A percentile compares a stretch with the other conserved stretches of the same genome.
Conservation (phyloP, 2,329 filamentous ascomycete genomes). For the Fusarium kyushuense region DNA sequence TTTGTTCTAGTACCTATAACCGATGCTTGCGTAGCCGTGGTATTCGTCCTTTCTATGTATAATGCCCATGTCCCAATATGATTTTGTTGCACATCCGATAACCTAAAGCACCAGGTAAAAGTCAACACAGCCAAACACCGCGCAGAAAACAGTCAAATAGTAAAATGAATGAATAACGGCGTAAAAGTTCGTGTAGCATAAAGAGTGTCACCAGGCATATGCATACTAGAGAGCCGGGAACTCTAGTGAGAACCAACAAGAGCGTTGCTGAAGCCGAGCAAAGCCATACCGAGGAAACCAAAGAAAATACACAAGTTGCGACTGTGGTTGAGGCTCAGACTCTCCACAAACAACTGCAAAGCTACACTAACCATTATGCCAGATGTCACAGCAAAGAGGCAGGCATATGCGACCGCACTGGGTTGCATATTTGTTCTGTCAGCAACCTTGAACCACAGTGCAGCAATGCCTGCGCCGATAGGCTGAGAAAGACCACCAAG, state of each 20-base stretch:
- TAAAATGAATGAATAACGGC: background rate
- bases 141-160: slow-evolving; percentile 19
- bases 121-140: slow-evolving; percentile 29
- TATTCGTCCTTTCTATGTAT: slow-evolving; percentile 36
- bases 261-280: slow-evolving; percentile 87
- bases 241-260: slow-evolving; percentile 72
- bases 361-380: slow-evolving; percentile 97
- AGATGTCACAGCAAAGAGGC: slow-evolving; percentile 88
- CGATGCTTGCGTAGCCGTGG: slow-evolving; percentile 13
- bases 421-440: slow-evolving; percentile 62
- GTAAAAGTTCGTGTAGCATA: background rate
- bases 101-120: slow-evolving; percentile 2
- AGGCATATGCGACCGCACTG: slow-evolving; percentile 74
- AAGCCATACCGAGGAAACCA: slow-evolving; percentile 86
- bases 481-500: slow-evolving; percentile 91
- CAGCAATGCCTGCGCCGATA: slow-evolving; percentile 84
- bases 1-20: slow-evolving; percentile 3
- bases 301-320: slow-evolving; percentile 81
- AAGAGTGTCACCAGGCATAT: background rate
- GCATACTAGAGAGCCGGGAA: background rate
- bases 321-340: slow-evolving; percentile 83
- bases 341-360: slow-evolving; percentile 88
- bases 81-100: slow-evolving; percentile 8
- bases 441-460: slow-evolving; percentile 84
- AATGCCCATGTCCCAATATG: slow-evolving; percentile 18